Base-by-base conservation (phyloP, 2,329 filamentous ascomycete genomes). In the Diaporthe sp. region DNA sequence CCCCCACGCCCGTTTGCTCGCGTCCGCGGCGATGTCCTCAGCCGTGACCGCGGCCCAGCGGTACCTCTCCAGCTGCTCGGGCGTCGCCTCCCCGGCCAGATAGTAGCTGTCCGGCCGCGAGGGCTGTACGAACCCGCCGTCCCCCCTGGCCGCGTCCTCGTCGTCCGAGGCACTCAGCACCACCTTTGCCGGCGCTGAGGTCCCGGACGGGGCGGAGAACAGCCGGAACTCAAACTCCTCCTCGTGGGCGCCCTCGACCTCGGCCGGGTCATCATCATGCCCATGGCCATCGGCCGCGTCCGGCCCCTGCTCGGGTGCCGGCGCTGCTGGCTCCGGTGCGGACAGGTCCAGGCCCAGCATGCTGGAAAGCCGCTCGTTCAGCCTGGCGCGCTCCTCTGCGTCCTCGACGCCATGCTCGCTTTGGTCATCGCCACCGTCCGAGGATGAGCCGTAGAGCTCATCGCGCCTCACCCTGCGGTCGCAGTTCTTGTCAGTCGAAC, bases 211-310 rank as follows among this genome's bases (percentile, higher is more conserved):
- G 58, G 84, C 84, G 76, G 86, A 86, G 79, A 92, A 92, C 38
- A 92, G 85, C 12, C 89, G 85, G 79, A 92, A 92, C 71, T 87
- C 85, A 77, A 91, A 92, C 70, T 86, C 86, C 64, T 86, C 84
- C 45, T 77, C 77, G 15, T 76, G 73, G 78, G 9, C 77, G 78
- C 10, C 78, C 82, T 19, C 82, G 22, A 5, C 50, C 78, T 9
- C 74, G 76, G 12, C 7, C 55, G 76, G 75, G 12, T 66, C 71
- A 3, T 33, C 30, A 4, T 45, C 72, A 4, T 33, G 30, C 25
- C 1, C 58, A 12, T 58, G 42, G 33, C 30, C 57, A 2, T 54
- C 70, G 33, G 57, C 69, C 33, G 45, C 45, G n/a, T 54, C 72
- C 25, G 64, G 55, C 28, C 25, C 38, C 19, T 45, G 42, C 4